Base-by-base conservation (phyloP, 108 stramenopile species). In the Parietichytrium sp. region DNA sequence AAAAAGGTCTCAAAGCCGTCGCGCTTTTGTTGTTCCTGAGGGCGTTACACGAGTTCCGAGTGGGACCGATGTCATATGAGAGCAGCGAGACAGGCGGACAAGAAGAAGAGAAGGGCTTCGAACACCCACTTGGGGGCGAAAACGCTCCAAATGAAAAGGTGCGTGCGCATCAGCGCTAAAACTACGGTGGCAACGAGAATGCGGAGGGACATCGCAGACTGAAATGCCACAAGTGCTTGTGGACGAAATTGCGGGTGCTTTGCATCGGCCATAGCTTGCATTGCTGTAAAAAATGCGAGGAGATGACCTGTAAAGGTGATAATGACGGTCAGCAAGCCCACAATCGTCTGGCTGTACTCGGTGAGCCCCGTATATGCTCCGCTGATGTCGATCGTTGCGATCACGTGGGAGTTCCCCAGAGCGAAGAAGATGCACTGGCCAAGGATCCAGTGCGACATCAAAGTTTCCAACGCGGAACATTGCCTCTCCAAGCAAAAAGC, bases 381-480 rank as follows among this genome's bases (percentile, higher is more conserved):
- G 42, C 61, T 72, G 25, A 72, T 72, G 61, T 72, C 61, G 38
- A 72, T 42, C 15, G 61, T 72, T 6, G 61, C 36, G 10, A 72
- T 45, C 10, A 72, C 61, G 20, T 72, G 61, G 6, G 61, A 72
- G 20, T 72, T 72, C 23, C 61, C 61, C 10, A 72, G 61, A 10
- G 61, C 61, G 3, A 72, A 72, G 33, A 72, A 72, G 13, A 72
- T 38, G 61, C 61, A 72, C 20, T 72, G 61, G 29, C 61, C 61
- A 6, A 72, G 33, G 0, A 72, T 72, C 61, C 61, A 72, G 10
- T 72, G 61, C 8, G 45, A 45, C 33, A 72, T 13, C 23, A 72
- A n/a, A 33, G 25, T 25, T 45, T 72, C 61, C 13, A 20, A 6
- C 10, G 61, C 0, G 15, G 61, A 72, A 6, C 16, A 33, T 13